Evolutionary conservation across 1,284 basidiomycete species (phyloP), one percentile per base, ranked within the genome.

Genomic region (Cutaneotrichosporon cutaneum): DNA sequence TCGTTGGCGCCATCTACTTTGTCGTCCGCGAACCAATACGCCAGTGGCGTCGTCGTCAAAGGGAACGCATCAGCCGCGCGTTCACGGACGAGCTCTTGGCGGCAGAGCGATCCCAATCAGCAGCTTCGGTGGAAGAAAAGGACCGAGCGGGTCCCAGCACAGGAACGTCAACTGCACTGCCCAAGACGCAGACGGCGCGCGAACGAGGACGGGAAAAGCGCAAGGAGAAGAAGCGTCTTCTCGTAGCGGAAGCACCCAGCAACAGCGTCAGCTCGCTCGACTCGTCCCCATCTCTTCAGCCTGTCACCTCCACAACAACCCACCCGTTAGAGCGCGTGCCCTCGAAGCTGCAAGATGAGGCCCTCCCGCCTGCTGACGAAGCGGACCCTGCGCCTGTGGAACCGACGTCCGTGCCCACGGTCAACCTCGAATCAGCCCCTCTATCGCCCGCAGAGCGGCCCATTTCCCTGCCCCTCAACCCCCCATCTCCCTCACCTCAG

Each of bases 1-100:
- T 70, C 50, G 47, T 78, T 39, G 75, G 75, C 14, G 71, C 70
- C 24, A 65, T 76, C 53, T 77, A 74, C 65, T 76, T 76, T 62
- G 69, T 73, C 44, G 50, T 77, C 14, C 70, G 71, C 4, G 69
- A 69, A 42, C 75, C 75, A 0, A 62, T 75, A 21, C 63, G 63
- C 10, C 54, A 60, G 9, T 73, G 65, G 68, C 61, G 65, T 10
- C 60, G 55, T 11, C 54, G 67, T n/a, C 59, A 72, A 13, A 63
- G 68, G 39, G 74, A 75, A 57, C 62, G 55, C 5, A 32, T 71
- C 18, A 70, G 68, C 22, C 67, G 67, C 44, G 64, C 62, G 14
- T 61, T 69, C n/a, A 63, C 67, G 35, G 62, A 64, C n/a, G 73
- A 75, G 55, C 60, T 75, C 27, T 66, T 75, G 45, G 64, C 64